These are phyloP conservation scores for Balakata baccata DNA, from an alignment of 345 rosid species.

Conservation along the genomic window DNA sequence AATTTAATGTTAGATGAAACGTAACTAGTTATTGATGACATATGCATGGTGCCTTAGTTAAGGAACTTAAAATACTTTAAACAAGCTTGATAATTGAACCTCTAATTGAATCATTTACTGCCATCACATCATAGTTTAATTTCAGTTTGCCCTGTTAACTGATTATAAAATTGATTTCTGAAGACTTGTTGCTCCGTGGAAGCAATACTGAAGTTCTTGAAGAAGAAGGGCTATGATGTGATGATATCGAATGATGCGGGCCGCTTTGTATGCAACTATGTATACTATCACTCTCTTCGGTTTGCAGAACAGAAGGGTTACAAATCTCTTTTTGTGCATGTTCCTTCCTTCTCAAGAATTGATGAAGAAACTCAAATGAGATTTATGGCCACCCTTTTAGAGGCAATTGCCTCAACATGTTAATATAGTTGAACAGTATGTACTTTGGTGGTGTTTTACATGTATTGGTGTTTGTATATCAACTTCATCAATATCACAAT, in stretches of 20 bases:
- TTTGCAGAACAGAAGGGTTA: slow-evolving; percentile 65
- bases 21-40: not conserved
- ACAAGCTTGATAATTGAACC: not conserved
- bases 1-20: not conserved
- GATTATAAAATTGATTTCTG: slow-evolving; percentile 11
- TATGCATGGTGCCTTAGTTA: not conserved
- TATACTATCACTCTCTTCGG: slow-evolving; percentile 68
- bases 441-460: not conserved
- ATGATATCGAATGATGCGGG: slow-evolving; percentile 65
- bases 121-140: not conserved
- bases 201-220: slow-evolving; percentile 38
- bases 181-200: slow-evolving; percentile 57
- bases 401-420: slow-evolving; percentile 64
- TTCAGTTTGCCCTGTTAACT: slow-evolving; percentile 6
- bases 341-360: slow-evolving; percentile 62
- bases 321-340: slow-evolving; percentile 70
- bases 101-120: not conserved
- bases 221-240: slow-evolving; percentile 46
- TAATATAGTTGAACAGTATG: slow-evolving; percentile 17
- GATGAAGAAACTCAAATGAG: slow-evolving; percentile 69
- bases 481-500: slow-evolving; percentile 5
- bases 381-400: slow-evolving; percentile 54
- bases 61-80: not conserved
- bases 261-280: slow-evolving; percentile 71
- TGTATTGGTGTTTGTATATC: slow-evolving; percentile 1